These are phyloP conservation scores for Penicillium capsulatum DNA, from an alignment of 2,329 filamentous ascomycete species.

Conservation along the genomic window DNA sequence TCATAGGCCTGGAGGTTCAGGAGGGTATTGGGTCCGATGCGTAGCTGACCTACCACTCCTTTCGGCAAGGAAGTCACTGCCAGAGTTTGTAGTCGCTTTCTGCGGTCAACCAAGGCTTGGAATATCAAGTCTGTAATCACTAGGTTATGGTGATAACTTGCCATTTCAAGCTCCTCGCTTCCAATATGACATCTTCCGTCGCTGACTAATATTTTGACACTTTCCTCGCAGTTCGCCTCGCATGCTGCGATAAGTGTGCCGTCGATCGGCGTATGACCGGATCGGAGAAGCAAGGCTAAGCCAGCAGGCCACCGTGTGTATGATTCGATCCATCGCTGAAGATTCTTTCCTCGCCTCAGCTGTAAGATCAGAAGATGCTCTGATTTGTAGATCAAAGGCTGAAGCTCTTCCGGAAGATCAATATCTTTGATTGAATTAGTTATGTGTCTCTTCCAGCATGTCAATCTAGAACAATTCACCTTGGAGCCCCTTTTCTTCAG, in stretches of 20 bases:
- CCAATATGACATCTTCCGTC: background rate
- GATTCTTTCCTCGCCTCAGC: background rate
- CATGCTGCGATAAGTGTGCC: background rate
- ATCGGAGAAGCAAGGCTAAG: background rate
- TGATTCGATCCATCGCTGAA: background rate
- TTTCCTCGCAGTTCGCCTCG: background rate
- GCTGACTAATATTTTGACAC: background rate
- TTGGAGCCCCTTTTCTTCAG: background rate
- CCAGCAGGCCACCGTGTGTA: background rate
- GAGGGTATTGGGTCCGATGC: conserved; percentile 1
- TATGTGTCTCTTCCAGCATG: background rate
- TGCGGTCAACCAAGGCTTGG: conserved; percentile 4
- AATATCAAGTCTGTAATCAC: background rate
- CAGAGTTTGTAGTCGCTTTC: conserved; percentile 6
- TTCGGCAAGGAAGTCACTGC: conserved; percentile 4
- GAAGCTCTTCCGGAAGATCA: background rate
- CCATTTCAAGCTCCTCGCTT: background rate
- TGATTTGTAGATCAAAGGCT: background rate
- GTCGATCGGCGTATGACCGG: background rate
- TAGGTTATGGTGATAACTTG: background rate
- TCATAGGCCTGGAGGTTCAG: conserved; percentile 4
- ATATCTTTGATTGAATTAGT: background rate
- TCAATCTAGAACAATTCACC: background rate
- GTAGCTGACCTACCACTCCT: background rate
- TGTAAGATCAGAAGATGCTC: background rate